Conservation (phyloP, 163 green algal species). For the Volvox carteri region DNA sequence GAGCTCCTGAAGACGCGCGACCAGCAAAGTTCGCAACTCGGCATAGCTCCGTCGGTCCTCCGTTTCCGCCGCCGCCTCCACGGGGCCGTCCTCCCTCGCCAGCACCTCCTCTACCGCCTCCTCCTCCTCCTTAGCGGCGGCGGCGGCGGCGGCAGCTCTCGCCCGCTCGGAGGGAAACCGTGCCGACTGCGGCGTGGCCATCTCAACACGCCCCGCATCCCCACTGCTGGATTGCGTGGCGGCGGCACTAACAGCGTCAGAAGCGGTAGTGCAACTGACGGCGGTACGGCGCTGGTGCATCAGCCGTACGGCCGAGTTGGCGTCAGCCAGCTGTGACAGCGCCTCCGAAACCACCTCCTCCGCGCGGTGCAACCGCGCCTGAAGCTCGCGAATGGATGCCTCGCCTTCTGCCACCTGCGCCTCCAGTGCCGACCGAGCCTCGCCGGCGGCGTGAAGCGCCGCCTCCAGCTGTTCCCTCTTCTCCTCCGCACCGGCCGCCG, state of each 20-base stretch:
- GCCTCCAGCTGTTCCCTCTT: background rate
- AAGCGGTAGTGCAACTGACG: too few species aligned
- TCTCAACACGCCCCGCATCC: too few species aligned
- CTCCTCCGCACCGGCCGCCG: background rate
- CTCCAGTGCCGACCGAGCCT: background rate
- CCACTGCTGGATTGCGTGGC: too few species aligned
- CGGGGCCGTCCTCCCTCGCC: too few species aligned
- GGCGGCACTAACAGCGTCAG: background rate
- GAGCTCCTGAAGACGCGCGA: background rate
- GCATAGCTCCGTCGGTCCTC: background rate
- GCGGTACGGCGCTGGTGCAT: slow-evolving; percentile 23
- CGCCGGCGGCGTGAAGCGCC: background rate
- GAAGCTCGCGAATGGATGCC: background rate
- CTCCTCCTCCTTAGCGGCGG: background rate
- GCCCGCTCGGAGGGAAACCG: too few species aligned
- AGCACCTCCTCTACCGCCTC: background rate
- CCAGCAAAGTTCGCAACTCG: background rate
- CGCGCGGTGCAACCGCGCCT: background rate
- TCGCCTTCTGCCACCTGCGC: background rate
- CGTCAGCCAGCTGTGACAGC: slow-evolving; percentile 11
- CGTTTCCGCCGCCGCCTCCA: background rate
- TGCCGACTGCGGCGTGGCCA: too few species aligned
- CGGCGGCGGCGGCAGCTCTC: background rate
- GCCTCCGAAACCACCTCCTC: slow-evolving; percentile 37
- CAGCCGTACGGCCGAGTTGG: background rate